Percentiles rank a stretch among this genome's conserved stretches.
phyloP scores from a whole-genome alignment of 257 asterid species.

The Echium plantagineum region DNA sequence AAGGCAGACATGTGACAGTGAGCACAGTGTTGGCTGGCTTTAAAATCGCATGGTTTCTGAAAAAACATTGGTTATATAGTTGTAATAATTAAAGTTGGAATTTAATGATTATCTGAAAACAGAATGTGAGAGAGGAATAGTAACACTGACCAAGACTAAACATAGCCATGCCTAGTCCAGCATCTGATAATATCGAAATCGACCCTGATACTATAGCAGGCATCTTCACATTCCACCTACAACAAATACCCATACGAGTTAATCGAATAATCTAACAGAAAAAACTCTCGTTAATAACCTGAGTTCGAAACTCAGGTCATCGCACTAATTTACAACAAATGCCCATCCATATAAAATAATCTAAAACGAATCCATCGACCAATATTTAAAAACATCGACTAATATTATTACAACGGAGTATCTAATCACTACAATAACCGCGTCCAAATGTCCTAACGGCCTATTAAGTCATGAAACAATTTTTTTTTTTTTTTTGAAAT shows the following conservation, averaged over 20 bases:
- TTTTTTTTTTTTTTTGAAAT: too few relatives aligned
- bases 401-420: neutral
- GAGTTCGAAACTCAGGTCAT: too few relatives aligned
- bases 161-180: conserved; percentile 99
- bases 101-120: conserved; percentile 9
- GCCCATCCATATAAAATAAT: too few relatives aligned
- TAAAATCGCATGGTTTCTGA: conserved; percentile 38
- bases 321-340: too few relatives aligned
- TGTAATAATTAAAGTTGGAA: conserved; percentile 8
- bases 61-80: conserved; percentile 4
- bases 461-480: too few relatives aligned
- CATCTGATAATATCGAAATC: conserved; percentile 90
- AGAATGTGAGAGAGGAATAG: conserved; percentile 5
- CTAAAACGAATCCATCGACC: too few relatives aligned
- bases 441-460: too few relatives aligned
- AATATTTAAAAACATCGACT: too few relatives aligned
- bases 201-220: conserved; percentile 87
- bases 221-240: conserved; percentile 91
- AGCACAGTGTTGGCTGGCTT: conserved; percentile 22
- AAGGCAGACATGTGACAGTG: conserved; percentile 37
- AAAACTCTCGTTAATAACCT: too few relatives aligned
- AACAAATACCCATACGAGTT: neutral
- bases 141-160: conserved; percentile 75
- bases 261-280: too few relatives aligned
- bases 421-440: too few relatives aligned